These are phyloP conservation scores for Scenedesmus sp. DNA, from an alignment of 163 green algal species.

Conservation along the genomic window DNA sequence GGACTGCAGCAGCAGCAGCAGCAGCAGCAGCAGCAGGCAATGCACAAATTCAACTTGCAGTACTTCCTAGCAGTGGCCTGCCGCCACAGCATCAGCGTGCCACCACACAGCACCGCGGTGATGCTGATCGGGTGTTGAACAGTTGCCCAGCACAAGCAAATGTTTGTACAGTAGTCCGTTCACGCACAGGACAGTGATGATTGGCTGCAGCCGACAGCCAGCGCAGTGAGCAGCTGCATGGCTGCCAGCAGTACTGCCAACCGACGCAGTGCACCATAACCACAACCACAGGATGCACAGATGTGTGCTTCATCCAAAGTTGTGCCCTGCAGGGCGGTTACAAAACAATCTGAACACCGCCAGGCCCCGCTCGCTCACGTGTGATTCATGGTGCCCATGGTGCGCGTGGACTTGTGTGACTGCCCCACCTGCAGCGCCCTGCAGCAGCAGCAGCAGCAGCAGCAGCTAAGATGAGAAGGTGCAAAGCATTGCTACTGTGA, in stretches of 20 bases:
- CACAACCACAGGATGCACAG: no score
- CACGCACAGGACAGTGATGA: no score
- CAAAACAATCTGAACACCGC: neutral
- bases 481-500: no score
- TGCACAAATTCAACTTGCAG: neutral
- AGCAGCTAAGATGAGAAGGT: neutral
- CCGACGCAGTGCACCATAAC: no score
- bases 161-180: no score
- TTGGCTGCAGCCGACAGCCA: no score
- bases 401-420: neutral
- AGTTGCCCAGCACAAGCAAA: no score
- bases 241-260: no score
- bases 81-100: neutral
- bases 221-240: no score
- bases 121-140: no score
- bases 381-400: constrained; percentile 27
- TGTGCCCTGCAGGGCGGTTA: neutral
- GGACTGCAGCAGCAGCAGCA: neutral
- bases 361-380: neutral
- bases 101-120: no score
- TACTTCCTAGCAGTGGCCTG: neutral
- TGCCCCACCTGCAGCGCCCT: constrained; percentile 18
- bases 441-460: neutral
- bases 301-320: no score
- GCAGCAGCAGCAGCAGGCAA: neutral